Conservation (phyloP, 2,329 filamentous ascomycete species). For the Pestalotiopsis sp. region DNA sequence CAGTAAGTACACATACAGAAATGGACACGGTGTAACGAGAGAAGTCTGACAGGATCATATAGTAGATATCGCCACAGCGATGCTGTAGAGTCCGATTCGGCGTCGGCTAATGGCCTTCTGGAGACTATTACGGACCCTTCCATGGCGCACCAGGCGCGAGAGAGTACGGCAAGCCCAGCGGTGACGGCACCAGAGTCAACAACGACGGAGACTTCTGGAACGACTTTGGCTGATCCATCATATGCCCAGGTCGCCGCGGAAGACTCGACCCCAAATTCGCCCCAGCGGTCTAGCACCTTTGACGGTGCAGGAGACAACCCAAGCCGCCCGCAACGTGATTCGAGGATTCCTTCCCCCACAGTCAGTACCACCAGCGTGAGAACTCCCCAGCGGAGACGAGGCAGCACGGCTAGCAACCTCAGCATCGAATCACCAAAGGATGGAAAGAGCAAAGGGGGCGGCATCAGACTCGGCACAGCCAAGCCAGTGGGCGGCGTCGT, state of each 20-base stretch:
- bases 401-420: constrained; percentile 36
- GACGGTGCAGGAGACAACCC: not conserved
- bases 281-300: not conserved
- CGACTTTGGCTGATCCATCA: constrained; percentile 18
- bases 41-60: not conserved
- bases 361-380: not conserved
- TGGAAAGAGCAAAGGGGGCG: constrained; percentile 33
- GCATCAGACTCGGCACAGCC: constrained; percentile 41
- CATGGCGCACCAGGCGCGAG: constrained; percentile 27
- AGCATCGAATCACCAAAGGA: constrained; percentile 40
- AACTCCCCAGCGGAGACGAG: constrained; percentile 20
- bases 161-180: constrained; percentile 18
- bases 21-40: not conserved
- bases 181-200: not conserved
- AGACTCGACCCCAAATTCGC: not conserved
- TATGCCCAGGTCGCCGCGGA: constrained; percentile 13
- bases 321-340: not conserved
- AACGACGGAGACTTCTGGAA: not conserved
- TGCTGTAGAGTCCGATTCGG: constrained; percentile 28
- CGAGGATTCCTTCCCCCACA: not conserved
- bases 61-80: constrained; percentile 29
- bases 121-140: constrained; percentile 18
- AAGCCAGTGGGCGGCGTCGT: constrained; percentile 37
- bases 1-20: constrained; percentile 26
- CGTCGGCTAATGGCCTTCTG: constrained; percentile 23